phyloP scores from a whole-genome alignment of 1,139 yeast species.

The Debaryomyces sp. region DNA sequence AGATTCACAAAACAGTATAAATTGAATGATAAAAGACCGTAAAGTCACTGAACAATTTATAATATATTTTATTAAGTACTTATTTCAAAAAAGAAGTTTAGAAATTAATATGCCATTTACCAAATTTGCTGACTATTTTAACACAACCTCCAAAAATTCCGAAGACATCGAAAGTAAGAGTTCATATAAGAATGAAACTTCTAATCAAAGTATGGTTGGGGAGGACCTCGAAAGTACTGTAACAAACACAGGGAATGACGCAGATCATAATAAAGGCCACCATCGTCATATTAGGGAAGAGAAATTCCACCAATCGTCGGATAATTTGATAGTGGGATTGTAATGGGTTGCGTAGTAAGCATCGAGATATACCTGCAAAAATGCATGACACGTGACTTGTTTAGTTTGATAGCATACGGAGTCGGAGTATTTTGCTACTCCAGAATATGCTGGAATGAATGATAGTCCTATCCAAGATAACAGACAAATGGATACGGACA shows the following conservation, averaged over 20 bases:
- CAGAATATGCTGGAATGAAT: not conserved
- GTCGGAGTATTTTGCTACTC: not conserved
- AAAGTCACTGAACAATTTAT: not conserved
- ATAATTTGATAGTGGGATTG: conserved; percentile 36
- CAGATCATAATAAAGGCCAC: not conserved
- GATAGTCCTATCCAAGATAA: not conserved
- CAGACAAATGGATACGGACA: not conserved
- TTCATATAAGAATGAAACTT: not conserved
- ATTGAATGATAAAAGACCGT: not conserved
- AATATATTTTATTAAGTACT: not conserved
- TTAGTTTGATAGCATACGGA: not conserved
- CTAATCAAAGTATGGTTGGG: not conserved
- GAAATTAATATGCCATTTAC: conserved; percentile 4
- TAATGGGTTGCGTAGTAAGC: conserved; percentile 9
- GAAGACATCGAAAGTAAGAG: not conserved
- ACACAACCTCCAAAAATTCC: not conserved
- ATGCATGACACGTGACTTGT: not conserved
- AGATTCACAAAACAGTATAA: not conserved
- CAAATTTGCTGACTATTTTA: conserved; percentile 4
- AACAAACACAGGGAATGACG: not conserved
- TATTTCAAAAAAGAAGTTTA: not conserved
- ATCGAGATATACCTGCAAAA: not conserved
- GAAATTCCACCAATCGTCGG: conserved; percentile 28
- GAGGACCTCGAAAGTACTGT: not conserved
- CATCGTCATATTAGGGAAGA: conserved; percentile 24